Percentiles rank a stretch among this genome's conserved stretches.
Conservation (phyloP, 805 yeast species). For the Crinitomyces ghanaensis region DNA sequence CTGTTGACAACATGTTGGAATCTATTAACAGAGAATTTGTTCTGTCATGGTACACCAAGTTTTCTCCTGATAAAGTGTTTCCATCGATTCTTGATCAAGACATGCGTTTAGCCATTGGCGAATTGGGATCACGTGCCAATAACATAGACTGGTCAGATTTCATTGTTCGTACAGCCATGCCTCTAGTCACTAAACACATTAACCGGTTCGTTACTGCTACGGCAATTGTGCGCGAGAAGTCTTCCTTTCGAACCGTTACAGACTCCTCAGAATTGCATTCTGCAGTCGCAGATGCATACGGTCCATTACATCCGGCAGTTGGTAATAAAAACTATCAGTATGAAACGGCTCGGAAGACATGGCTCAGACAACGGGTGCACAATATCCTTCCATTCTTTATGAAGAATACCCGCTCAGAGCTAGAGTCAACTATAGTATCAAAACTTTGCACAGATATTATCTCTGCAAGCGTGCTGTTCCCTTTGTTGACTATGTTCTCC, state of each 20-base stretch:
- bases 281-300: constrained; percentile 35
- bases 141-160: constrained; percentile 44
- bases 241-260: constrained; percentile 19
- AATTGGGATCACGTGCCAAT: constrained; percentile 33
- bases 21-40: constrained; percentile 44
- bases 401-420: constrained; percentile 17
- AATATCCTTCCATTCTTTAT: constrained; percentile 39
- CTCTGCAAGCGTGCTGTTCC: constrained; percentile 44
- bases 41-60: constrained; percentile 44
- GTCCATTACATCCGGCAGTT: constrained; percentile 52
- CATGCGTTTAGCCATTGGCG: constrained; percentile 31
- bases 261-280: constrained; percentile 30
- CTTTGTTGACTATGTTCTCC: constrained; percentile 39
- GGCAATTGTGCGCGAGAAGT: constrained; percentile 21
- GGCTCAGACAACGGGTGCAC: constrained; percentile 35
- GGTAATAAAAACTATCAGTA: constrained; percentile 27
- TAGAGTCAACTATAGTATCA: constrained; percentile 35
- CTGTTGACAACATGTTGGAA: constrained; percentile 39
- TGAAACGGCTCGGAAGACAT: constrained; percentile 34
- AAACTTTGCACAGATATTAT: constrained; percentile 53
- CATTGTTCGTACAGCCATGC: constrained; percentile 47
- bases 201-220: constrained; percentile 36
- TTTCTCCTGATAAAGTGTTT: constrained; percentile 30
- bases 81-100: constrained; percentile 34
- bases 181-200: constrained; percentile 57